phyloP scores from a whole-genome alignment of 1,139 yeast genomes.

The Trichomonascaceae sp. region DNA sequence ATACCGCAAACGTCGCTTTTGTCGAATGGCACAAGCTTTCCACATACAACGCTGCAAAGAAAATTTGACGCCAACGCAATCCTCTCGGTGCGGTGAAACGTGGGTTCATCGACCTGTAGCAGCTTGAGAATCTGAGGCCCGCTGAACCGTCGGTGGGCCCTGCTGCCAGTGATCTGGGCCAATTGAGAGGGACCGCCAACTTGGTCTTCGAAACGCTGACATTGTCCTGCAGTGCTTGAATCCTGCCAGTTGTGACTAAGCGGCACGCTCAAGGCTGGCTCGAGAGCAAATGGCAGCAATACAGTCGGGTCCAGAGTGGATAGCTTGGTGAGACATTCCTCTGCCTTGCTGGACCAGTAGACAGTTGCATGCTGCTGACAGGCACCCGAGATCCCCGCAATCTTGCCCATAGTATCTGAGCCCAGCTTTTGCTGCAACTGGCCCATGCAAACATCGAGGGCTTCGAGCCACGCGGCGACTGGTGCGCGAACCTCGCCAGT shows the following conservation, averaged over 20 bases:
- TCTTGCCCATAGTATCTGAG: conserved; percentile 32
- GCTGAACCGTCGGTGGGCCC: conserved; percentile 82
- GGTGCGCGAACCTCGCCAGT: conserved; percentile 42
- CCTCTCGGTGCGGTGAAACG: conserved; percentile 39
- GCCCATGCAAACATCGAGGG: conserved; percentile 42
- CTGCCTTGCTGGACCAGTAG: conserved; percentile 51
- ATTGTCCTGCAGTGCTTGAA: conserved; percentile 67
- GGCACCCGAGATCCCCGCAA: conserved; percentile 70
- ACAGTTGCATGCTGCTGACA: conserved; percentile 93
- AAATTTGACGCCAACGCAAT: conserved; percentile 74
- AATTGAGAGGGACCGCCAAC: conserved; percentile 53
- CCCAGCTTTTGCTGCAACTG: conserved; percentile 30
- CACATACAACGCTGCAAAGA: conserved; percentile 57
- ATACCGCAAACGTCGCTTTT: conserved; percentile 87
- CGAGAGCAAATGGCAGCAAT: conserved; percentile 4
- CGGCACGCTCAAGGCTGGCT: conserved; percentile 42
- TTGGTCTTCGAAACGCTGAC: conserved; percentile 44
- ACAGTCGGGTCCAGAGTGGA: neutral
- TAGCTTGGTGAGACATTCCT: conserved; percentile 24
- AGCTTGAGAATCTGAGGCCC: conserved; percentile 73
- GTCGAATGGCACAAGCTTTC: conserved; percentile 52
- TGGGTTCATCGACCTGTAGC: neutral
- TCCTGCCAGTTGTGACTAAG: conserved; percentile 93
- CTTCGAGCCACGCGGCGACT: conserved; percentile 80
- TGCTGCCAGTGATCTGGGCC: conserved; percentile 66